A percentile compares a stretch with the other conserved stretches of the same genome.
Conservation (phyloP, 441 rosid species). For the Aquilaria agallochum region DNA sequence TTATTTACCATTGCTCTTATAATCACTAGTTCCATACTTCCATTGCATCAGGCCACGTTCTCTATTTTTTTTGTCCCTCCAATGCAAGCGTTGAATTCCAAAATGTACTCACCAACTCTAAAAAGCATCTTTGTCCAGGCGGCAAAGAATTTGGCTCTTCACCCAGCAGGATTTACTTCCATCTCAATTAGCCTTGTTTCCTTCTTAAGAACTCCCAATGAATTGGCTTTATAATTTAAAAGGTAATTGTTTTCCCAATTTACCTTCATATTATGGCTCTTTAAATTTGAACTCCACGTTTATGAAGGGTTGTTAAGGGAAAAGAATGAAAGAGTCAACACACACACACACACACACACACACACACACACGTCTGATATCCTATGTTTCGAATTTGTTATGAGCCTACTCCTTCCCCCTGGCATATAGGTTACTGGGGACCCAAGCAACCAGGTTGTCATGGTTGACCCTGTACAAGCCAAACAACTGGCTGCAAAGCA, state of each 20-base stretch:
- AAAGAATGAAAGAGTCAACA: too few species aligned
- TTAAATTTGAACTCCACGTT: background rate
- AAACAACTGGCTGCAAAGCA: slow-evolving; percentile 73
- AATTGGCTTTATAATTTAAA: background rate
- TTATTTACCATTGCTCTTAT: too few species aligned
- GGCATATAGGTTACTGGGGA: slow-evolving; percentile 36
- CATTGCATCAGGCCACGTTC: too few species aligned
- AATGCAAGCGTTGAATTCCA: too few species aligned
- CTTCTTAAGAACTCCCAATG: background rate
- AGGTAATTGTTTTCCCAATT: background rate
- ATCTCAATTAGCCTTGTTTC: too few species aligned
- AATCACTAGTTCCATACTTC: too few species aligned
- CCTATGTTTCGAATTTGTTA: background rate
- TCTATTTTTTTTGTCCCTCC: too few species aligned
- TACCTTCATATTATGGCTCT: background rate
- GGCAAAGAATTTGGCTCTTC: too few species aligned
- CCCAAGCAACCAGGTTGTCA: slow-evolving; percentile 35
- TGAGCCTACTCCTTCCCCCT: background rate
- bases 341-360: too few species aligned
- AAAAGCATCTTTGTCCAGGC: too few species aligned
- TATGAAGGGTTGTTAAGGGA: background rate
- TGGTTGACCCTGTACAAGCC: slow-evolving; percentile 94
- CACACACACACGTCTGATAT: background rate
- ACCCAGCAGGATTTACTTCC: too few species aligned
- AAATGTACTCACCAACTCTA: too few species aligned